Conservation (phyloP, 176 grass and related monocot species). For the Zizania latifolia region DNA sequence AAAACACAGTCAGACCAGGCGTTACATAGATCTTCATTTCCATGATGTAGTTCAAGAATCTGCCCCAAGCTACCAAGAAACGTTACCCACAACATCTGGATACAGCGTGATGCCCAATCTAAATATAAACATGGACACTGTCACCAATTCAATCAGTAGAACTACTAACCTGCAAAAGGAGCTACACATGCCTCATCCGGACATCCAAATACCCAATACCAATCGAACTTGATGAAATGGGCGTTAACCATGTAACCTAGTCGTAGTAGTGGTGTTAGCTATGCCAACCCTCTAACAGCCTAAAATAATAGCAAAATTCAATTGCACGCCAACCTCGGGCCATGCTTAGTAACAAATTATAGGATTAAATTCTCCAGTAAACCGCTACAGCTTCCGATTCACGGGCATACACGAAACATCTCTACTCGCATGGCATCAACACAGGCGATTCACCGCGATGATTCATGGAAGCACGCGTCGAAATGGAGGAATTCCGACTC, state of each 20-base stretch:
- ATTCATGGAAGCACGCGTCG: background rate
- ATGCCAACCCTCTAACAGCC: background rate
- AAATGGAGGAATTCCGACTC: constrained; percentile 40
- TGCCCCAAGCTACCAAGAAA: background rate
- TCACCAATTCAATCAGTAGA: background rate
- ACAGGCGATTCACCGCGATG: background rate
- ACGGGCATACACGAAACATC: background rate
- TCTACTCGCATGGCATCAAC: background rate
- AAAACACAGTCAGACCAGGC: background rate
- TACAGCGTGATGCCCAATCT: background rate
- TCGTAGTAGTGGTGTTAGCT: background rate
- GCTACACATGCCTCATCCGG: background rate
- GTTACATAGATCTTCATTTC: background rate
- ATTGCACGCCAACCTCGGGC: background rate
- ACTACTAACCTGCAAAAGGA: background rate
- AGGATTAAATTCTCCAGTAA: background rate
- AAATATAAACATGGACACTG: background rate
- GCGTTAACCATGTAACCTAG: background rate
- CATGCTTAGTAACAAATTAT: background rate
- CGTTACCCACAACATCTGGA: background rate
- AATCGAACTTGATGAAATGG: background rate
- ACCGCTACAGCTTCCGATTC: background rate
- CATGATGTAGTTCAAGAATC: background rate
- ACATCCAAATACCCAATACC: background rate
- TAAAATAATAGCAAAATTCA: constrained; percentile 15